Base-by-base conservation (phyloP, 2,329 filamentous ascomycete genomes). In the Penicillium capsulatum region DNA sequence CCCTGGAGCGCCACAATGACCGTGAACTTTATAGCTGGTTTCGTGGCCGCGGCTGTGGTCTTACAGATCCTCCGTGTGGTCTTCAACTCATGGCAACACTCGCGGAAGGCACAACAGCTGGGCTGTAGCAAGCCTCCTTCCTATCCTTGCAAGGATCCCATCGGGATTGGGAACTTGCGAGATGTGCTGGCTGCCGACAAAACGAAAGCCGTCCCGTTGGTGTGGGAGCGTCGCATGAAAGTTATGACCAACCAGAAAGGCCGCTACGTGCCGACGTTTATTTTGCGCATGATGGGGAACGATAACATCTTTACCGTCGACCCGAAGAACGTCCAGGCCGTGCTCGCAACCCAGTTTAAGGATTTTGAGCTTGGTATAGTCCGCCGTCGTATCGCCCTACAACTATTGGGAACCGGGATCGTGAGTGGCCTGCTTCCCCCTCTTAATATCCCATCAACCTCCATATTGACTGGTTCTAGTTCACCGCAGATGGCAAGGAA, bases 281-380 rank as follows among this genome's bases (percentile, higher is more conserved):
- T 45, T 5, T 17, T 58, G 11, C 48, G 50, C 22, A 55, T 55
- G 24, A 39, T 58, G 15, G 55, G 53, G 15, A 47, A 45, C 11
- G 47, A 60, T 7, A 38, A 44, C 8, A 31, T 58, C 28, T 52
- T 57, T 22, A 67, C 64, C 6, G 47, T 51, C 15, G 66, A 68
- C 11, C 65, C 65, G 3, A 60, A 59, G 40, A 94, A 94, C 59
- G 81, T 94, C 65, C 92, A 94, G 64, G 86, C 89, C 14, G 73
- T 95, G 15, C 70, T 95, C 9, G 85, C 88, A 0, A 86, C 83
- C 1, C 86, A 94, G 58, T 95, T 95, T 60, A 69, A 69, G 42
- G 84, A 92, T 54, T 95, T 83, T 56, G 88, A 86, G 54, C 89
- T 95, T 61, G 88, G 89, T 5, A 67, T 80, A 46, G 65, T 86